Conservation (phyloP, 495 filamentous ascomycete genomes). For the Bacidia gigantensis region DNA sequence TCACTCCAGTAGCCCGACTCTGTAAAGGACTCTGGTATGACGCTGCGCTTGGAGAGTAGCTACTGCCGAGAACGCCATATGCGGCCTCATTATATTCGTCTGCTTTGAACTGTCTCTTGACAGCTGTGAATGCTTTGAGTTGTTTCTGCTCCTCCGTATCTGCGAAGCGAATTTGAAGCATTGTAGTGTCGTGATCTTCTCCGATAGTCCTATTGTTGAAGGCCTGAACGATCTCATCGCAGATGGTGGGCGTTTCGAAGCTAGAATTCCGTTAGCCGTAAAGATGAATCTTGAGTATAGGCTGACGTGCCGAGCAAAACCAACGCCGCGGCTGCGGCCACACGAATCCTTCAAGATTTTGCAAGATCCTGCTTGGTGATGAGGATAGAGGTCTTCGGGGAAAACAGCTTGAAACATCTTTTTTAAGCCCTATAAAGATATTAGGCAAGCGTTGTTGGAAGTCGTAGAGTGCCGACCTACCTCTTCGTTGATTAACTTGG, state of each 20-base stretch:
- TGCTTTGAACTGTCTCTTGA: slow-evolving; percentile 81
- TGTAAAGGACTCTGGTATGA: slow-evolving; percentile 12
- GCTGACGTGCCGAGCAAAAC: slow-evolving; percentile 82
- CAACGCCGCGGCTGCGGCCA: slow-evolving; percentile 88
- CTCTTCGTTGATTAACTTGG: slow-evolving; percentile 75
- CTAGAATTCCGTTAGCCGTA: slow-evolving; percentile 27
- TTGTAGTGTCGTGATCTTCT: slow-evolving; percentile 55
- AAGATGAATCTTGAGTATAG: neutral
- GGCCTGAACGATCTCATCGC: slow-evolving; percentile 68
- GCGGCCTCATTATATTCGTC: slow-evolving; percentile 75
- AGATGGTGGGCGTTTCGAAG: slow-evolving; percentile 77
- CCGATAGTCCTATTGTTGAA: slow-evolving; percentile 61
- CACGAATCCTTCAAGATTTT: slow-evolving; percentile 83
- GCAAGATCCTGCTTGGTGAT: slow-evolving; percentile 73
- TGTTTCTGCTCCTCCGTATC: slow-evolving; percentile 93
- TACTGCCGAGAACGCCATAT: slow-evolving; percentile 13
- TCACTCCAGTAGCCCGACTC: slow-evolving; percentile 18
- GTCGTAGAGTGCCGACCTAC: slow-evolving; percentile 32
- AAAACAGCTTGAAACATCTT: slow-evolving; percentile 34
- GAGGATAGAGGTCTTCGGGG: slow-evolving; percentile 41
- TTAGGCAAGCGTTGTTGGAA: neutral
- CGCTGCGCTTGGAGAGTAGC: neutral
- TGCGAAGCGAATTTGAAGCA: slow-evolving; percentile 88
- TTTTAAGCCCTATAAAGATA: slow-evolving; percentile 9
- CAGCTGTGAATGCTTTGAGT: slow-evolving; percentile 84